Base-by-base conservation (phyloP, 345 rosid species). In the Eutrema yunnanense region DNA sequence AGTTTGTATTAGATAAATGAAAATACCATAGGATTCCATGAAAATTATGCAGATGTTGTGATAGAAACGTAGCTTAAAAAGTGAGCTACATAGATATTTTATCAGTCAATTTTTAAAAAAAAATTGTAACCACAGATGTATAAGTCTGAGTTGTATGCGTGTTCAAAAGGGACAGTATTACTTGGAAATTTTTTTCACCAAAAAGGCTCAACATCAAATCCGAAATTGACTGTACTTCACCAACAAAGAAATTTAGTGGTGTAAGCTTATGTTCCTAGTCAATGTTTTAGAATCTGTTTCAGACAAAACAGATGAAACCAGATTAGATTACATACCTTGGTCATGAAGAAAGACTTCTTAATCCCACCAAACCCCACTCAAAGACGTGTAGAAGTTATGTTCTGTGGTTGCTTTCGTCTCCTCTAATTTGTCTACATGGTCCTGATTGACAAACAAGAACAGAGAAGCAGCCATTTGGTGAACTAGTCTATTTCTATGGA, bases 361-460 rank as follows among this genome's bases (percentile, higher is more conserved):
- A 77, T 77, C 76, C 26, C 66, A 77, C 75, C 76, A 71, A 76
- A 71, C 76, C 75, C 80, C 80, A 76, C 67, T 71, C 48, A 62
- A 22, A 61, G 56, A 70, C 80, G 80, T 70, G 75, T 71, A 19
- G 62, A 22, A 65, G 22, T 19, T 19, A 19, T 62, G 69, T 75
- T 48, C 2, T 61, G 14, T n/a, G 64, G 44, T 62, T 75, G 64
- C 58, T 76, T 54, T 63, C 59, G 58, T 63, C 67, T 49, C 55
- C 75, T 38, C 37, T 53, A 22, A 36, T 32, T 62, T 56, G 2
- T 76, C 61, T 56, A 41, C 27, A 38, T 46, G 65, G 53, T 29
- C 71, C 70, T 71, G 26, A 49, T 64, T 76, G 72, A 41, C 67
- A 58, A 75, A 48, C 42, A 65, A 34, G 30, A 44, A 59, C 26